phyloP scores from a whole-genome alignment of 169 alveolate genomes.

The Neospora caninum region DNA sequence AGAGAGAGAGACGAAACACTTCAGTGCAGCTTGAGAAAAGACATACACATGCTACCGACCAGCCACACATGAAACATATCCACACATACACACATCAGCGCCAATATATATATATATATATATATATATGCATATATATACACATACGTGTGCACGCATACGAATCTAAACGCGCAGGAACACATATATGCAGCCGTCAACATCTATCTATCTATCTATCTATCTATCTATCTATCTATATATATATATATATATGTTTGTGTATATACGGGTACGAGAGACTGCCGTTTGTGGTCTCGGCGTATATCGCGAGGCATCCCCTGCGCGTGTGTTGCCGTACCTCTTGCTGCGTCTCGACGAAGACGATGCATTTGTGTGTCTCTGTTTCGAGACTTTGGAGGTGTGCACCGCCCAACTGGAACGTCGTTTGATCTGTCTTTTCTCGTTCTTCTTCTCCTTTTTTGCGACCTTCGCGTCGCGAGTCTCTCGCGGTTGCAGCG shows the following conservation, averaged over 20 bases:
- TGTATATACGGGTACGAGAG: too few relatives aligned
- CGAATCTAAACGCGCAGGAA: neutral
- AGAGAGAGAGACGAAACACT: too few relatives aligned
- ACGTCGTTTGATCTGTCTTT: neutral
- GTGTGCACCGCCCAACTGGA: neutral
- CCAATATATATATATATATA: neutral
- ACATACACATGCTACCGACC: too few relatives aligned
- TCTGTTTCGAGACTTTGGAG: neutral
- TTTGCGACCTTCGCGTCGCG: neutral
- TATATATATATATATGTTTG: too few relatives aligned
- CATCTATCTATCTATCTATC: too few relatives aligned
- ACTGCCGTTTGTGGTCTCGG: too few relatives aligned
- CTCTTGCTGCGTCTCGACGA: conserved; percentile 12
- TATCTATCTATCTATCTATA: too few relatives aligned
- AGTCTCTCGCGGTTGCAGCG: neutral
- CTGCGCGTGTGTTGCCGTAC: neutral
- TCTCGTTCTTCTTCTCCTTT: neutral
- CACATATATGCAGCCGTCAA: too few relatives aligned
- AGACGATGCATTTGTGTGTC: neutral
- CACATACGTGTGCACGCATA: neutral
- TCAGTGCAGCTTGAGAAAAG: too few relatives aligned
- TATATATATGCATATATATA: neutral
- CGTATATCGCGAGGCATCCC: too few relatives aligned
- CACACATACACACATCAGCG: neutral
- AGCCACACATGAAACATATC: neutral